These are phyloP conservation scores for Herpotrichia juniperi DNA, from an alignment of 2,329 filamentous ascomycete genomes.

Conservation along the genomic window DNA sequence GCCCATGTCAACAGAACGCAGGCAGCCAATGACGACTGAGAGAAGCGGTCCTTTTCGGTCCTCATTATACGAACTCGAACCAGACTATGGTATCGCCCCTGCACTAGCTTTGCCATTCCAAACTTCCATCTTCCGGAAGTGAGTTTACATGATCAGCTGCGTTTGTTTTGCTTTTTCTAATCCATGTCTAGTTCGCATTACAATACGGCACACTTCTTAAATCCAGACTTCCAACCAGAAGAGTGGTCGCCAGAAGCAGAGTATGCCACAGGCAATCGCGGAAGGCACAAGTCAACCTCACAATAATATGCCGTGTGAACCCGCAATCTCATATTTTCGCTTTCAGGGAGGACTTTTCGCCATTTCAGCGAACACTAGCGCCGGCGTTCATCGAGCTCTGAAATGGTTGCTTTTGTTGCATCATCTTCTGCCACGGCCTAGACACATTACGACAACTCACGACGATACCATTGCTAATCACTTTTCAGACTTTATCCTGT, in stretches of 20 bases:
- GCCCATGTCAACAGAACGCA: neutral
- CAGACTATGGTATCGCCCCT: slow-evolving; percentile 47
- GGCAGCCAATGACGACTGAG: slow-evolving; percentile 17
- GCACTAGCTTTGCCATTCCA: slow-evolving; percentile 50
- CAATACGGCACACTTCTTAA: slow-evolving; percentile 59
- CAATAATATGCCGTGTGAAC: slow-evolving; percentile 27
- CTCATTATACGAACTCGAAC: slow-evolving; percentile 53
- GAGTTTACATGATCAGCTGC: slow-evolving; percentile 18
- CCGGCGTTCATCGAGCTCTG: slow-evolving; percentile 42
- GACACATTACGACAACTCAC: slow-evolving; percentile 38
- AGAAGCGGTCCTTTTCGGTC: slow-evolving; percentile 52
- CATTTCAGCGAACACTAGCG: slow-evolving; percentile 45
- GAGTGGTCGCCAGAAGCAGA: slow-evolving; percentile 58
- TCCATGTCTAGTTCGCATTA: slow-evolving; percentile 51
- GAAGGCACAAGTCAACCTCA: slow-evolving; percentile 45
- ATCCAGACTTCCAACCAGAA: slow-evolving; percentile 59
- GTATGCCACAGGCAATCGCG: slow-evolving; percentile 47
- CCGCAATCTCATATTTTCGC: slow-evolving; percentile 22
- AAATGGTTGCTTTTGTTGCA: slow-evolving; percentile 34
- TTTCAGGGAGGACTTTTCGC: slow-evolving; percentile 35
- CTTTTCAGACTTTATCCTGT: slow-evolving; percentile 31
- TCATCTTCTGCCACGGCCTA: slow-evolving; percentile 33
- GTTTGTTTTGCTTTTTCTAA: slow-evolving; percentile 18
- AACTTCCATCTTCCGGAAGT: slow-evolving; percentile 58
- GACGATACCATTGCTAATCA: slow-evolving; percentile 45